phyloP scores from a whole-genome alignment of 2,329 filamentous ascomycete species.

The Exophiala mesophila region DNA sequence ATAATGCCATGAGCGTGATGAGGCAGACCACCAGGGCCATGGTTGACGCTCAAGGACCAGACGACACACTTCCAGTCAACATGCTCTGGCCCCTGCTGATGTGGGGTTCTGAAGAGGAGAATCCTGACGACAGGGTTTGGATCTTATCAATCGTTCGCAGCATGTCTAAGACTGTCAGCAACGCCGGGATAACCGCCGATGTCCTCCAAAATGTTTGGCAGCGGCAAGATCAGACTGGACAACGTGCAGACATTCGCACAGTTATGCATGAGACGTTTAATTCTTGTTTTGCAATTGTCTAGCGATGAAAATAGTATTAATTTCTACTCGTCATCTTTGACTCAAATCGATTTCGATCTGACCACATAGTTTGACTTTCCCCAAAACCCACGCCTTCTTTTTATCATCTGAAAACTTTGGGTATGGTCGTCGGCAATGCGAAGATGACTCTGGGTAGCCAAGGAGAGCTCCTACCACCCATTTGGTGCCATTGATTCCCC shows the following conservation, averaged over 20 bases:
- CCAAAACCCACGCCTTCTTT: constrained; percentile 34
- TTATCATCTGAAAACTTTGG: constrained; percentile 45
- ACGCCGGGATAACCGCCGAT: constrained; percentile 38
- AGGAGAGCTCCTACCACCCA: constrained; percentile 53
- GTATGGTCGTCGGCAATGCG: constrained; percentile 52
- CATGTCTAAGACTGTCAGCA: constrained; percentile 36
- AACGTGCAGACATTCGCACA: constrained; percentile 36
- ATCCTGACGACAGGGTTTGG: constrained; percentile 45
- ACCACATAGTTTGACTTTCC: not conserved
- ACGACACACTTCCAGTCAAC: constrained; percentile 44
- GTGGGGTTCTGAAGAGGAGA: constrained; percentile 53
- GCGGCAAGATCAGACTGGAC: constrained; percentile 34
- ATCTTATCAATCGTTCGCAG: constrained; percentile 47
- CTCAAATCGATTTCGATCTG: not conserved
- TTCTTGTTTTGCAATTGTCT: constrained; percentile 51
- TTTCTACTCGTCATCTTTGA: not conserved
- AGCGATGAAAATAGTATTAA: constrained; percentile 13
- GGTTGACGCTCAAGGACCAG: constrained; percentile 39
- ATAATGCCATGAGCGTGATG: constrained; percentile 47
- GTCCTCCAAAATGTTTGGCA: constrained; percentile 37
- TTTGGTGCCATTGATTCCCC: constrained; percentile 58
- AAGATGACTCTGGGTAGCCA: constrained; percentile 49
- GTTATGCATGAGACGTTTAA: constrained; percentile 45
- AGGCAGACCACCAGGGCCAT: constrained; percentile 46
- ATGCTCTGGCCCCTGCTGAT: constrained; percentile 56